Percentiles rank a stretch among this genome's conserved stretches.
Evolutionary conservation across 352 stramenopile species (phyloP).

Genomic region (Aphanomyces cochlioides): DNA sequence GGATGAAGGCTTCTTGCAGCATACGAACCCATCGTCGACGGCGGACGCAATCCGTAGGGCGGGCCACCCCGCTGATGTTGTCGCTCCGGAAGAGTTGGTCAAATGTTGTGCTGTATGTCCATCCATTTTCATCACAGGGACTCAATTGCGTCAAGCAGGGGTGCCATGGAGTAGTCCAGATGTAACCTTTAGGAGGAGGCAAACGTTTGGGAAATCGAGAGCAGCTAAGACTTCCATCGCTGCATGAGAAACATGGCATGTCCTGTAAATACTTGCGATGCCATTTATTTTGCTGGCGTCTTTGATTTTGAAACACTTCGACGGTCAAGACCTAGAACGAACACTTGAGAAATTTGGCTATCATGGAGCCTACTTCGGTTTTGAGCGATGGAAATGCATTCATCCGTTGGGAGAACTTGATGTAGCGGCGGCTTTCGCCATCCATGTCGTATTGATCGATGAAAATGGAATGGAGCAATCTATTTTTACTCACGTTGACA

Average conservation of each 20-base stretch:
- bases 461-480: background rate
- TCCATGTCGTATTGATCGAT: background rate
- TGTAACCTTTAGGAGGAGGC: conserved; percentile 2
- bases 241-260: conserved; percentile 9
- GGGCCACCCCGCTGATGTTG: background rate
- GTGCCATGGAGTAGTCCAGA: conserved; percentile 9
- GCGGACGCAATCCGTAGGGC: conserved; percentile 9
- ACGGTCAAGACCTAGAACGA: conserved; percentile 6
- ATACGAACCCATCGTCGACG: conserved; percentile 23
- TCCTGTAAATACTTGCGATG: conserved; percentile 26
- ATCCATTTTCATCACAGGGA: conserved; percentile 22
- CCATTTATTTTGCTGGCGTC: conserved; percentile 9
- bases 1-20: background rate
- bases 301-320: conserved; percentile 30
- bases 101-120: conserved; percentile 13
- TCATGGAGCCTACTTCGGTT: background rate
- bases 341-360: background rate
- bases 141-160: background rate
- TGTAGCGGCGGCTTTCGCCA: background rate
- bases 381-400: background rate
- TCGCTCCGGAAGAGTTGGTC: background rate
- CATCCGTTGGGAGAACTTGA: background rate
- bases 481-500: background rate
- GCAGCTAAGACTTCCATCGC: conserved; percentile 14
- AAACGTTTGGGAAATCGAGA: conserved; percentile 21